Base-by-base conservation (phyloP, 2,329 filamentous ascomycete genomes). In the Botrytis aclada region DNA sequence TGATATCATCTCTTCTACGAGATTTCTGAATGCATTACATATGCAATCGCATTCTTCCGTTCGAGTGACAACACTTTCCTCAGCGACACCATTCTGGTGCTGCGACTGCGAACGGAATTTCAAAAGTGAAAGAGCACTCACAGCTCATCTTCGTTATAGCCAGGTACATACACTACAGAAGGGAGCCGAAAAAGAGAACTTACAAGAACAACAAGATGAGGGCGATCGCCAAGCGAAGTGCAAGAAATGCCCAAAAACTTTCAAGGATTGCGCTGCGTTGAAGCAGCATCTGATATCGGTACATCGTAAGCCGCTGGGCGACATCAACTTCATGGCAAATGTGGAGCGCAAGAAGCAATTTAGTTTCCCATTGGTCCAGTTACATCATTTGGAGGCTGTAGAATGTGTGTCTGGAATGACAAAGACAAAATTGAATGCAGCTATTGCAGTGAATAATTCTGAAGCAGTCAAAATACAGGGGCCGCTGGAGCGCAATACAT, bases 41-140 rank as follows among this genome's bases (percentile, higher is more conserved):
- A 72, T 75, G 70, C 70, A 74, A 74, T 72, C 56, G 43, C 70
- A 75, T 70, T 20, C 60, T 34, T 41, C 69, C 39, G 34, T 64
- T n/a, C 41, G 18, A 64, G 9, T 25, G 62, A 64, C 10, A 25
- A 64, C 3, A n/a, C 39, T 29, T 32, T 64, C 47, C 34, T 64
- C 62, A 29, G 64, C 39, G 29, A 66, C 64, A 70, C 64, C 62
- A 72, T 74, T 69, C 43, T 45, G 70, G 58, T 76, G 75, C 69
- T 76, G 75, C 65, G 72, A 76, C 63, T 76, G 74, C 65, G 70
- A 76, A 60, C 71, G 74, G 29, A 73, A 75, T 66, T 76, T 74
- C 64, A 74, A 60, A 70, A 74, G 60, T 74, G 62, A 75, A 72
- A 32, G 34, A 0, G 61, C 71, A 71, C 73, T 76, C 43, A 56